Base-by-base conservation (phyloP, 495 filamentous ascomycete species). In the Aspergillus bridgeri region DNA sequence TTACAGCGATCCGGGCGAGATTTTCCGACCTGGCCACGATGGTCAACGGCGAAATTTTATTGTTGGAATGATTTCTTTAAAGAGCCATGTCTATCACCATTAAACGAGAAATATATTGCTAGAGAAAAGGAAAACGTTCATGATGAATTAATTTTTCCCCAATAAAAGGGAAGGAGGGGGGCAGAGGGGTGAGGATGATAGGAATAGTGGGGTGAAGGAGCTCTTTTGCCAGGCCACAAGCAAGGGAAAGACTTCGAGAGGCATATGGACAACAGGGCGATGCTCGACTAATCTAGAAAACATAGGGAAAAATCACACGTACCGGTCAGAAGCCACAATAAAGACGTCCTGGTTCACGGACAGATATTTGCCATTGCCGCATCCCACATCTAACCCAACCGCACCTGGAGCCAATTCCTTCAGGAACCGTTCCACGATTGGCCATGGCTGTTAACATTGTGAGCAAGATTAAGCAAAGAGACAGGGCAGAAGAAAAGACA, bases 301-400 rank as follows among this genome's bases (percentile, higher is more conserved):
- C n/a, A n/a, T n/a, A 17, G 11, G 19, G 0, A 33, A n/a, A 47
- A 8, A 56, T 44, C 23, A 50, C 27, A 71, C 80, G 23, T 72
- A 95, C 79, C 93, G 81, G 79, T 98, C 94, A 51, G 88, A 93
- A 38, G 85, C 94, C 52, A 98, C 64, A 59, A 97, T 91, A 72
- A 88, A 91, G 24, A 97, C 73, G 61, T 86, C 77, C 19, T 73
- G 80, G 70, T 94, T 96, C 42, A 95, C 89, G 43, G 81, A 73
- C 48, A 98, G 75, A 67, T 98, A 96, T 77, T 98, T 98, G 60
- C 94, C 94, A 76, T 98, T 98, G 52, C 94, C 94, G 73, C 94
- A 98, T 48, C 80, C 80, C 57, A 97, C 81, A 71, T 98, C 94
- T 21, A 97, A 76, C 7, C 94, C 94, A 33, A 98, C 74, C n/a